Evolutionary conservation across 352 stramenopile genomes (phyloP), one percentile per base, ranked within the genome.

Genomic region (Pythium vanterpoolii): DNA sequence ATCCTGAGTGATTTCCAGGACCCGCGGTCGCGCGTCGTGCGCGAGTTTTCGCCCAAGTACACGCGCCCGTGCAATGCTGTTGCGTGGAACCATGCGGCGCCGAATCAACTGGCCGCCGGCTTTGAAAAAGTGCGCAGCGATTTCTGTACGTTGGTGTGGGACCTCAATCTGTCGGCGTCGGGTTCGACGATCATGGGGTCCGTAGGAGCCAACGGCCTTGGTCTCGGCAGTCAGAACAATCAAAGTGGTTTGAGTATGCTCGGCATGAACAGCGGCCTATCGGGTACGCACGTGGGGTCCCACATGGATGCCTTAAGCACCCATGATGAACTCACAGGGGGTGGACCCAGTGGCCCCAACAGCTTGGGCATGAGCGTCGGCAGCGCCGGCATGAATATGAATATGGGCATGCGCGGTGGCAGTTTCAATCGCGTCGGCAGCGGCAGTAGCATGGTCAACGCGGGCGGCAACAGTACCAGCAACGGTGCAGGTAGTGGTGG

Each of bases 51-150:
- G 49, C 83, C 83, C 50, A 93, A 93, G 68, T 93, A 91, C 70
- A 87, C 66, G 56, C 81, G 83, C 2, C 83, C 83, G 24, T 95
- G 86, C 61, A 90, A 95, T 36, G 78, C 86, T 6, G 81, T 95
- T 19, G 83, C 83, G 14, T 95, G 86, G 86, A 95, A 95, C 60
- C 68, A 67, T 24, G 76, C 81, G 2, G 60, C 88, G 45, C 74
- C 83, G n/a, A 73, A 88, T 36, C 86, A 93, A 53, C 74, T 95
- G 42, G 86, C 79, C 0, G 83, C 81, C 5, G 86, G 86, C 30
- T 93, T 95, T 60, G 86, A 95, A 47, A 95, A 95, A 66, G 83
- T 95, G 24, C 82, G 86, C 39, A 90, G 79, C 47, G 86, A 93
- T 57, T 93, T 83, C 39, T 95, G 86, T 40, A 91, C 86, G 23